Percentiles rank a stretch among this genome's conserved stretches.
Conservation (phyloP, 2,329 filamentous ascomycete genomes). For the Nemania serpens region DNA sequence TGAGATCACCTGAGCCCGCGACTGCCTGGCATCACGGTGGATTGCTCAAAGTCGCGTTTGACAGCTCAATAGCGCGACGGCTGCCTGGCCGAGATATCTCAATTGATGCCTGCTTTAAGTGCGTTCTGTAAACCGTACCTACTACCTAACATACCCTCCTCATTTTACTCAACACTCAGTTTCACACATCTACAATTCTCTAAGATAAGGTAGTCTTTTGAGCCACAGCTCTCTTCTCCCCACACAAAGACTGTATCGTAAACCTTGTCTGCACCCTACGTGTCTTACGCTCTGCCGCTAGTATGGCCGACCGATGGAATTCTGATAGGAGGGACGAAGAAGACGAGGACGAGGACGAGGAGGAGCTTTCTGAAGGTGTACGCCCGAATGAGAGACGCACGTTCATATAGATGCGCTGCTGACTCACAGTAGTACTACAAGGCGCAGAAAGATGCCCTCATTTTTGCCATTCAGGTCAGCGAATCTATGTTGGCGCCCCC, state of each 20-base stretch:
- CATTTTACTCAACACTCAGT: background rate
- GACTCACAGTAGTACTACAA: slow-evolving; percentile 72
- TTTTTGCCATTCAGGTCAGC: slow-evolving; percentile 94
- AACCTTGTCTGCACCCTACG: background rate
- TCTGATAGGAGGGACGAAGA: slow-evolving; percentile 66
- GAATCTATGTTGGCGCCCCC: slow-evolving; percentile 79
- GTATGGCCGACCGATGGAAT: slow-evolving; percentile 41
- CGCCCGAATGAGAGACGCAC: slow-evolving; percentile 5
- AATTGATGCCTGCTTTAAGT: background rate
- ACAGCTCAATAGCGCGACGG: slow-evolving; percentile 28
- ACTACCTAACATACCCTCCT: too few species aligned
- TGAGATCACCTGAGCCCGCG: slow-evolving; percentile 39
- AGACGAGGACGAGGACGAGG: slow-evolving; percentile 69
- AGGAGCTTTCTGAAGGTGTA: slow-evolving; percentile 69
- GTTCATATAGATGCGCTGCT: background rate
- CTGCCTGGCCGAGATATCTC: slow-evolving; percentile 30
- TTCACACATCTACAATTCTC: background rate
- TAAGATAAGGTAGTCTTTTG: background rate
- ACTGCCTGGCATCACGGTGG: slow-evolving; percentile 19
- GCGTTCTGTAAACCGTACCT: too few species aligned
- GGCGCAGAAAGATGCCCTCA: slow-evolving; percentile 93
- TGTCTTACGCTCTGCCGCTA: background rate
- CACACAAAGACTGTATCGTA: background rate
- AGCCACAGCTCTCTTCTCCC: background rate
- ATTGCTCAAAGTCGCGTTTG: slow-evolving; percentile 27